Percentiles rank a stretch among this genome's conserved stretches.
These are phyloP conservation scores for Lactifluus echinatus DNA, from an alignment of 768 basidiomycete species.

Conservation along the genomic window DNA sequence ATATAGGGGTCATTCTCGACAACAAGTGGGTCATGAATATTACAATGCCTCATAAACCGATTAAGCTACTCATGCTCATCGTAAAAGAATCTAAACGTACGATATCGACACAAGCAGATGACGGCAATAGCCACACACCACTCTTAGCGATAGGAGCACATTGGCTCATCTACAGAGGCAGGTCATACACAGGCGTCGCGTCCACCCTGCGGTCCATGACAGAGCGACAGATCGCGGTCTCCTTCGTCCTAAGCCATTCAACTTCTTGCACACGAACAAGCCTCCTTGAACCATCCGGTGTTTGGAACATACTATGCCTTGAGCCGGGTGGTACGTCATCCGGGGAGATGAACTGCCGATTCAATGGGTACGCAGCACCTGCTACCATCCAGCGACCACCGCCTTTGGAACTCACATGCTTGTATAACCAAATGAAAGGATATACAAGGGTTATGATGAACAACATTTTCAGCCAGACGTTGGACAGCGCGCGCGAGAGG, in stretches of 20 bases:
- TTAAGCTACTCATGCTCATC: no score
- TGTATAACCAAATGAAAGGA: slow-evolving; percentile 72
- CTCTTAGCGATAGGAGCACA: no score
- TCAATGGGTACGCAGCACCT: slow-evolving; percentile 66
- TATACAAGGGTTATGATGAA: slow-evolving; percentile 60
- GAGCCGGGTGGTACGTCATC: neutral
- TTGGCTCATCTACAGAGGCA: no score
- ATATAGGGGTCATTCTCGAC: no score
- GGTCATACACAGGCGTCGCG: slow-evolving; percentile 5
- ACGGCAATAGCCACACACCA: no score
- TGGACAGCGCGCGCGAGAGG: slow-evolving; percentile 58
- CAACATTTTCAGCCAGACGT: slow-evolving; percentile 59
- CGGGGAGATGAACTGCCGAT: slow-evolving; percentile 28
- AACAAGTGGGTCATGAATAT: no score
- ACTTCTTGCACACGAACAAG: slow-evolving; percentile 56
- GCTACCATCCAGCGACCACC: slow-evolving; percentile 70
- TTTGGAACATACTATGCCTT: slow-evolving; percentile 22
- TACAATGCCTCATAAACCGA: no score
- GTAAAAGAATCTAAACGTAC: no score
- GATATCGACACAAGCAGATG: no score
- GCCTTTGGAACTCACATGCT: slow-evolving; percentile 52
- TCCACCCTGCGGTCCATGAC: no score
- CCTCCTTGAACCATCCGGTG: slow-evolving; percentile 28
- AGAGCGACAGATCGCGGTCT: slow-evolving; percentile 51
- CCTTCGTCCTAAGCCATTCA: slow-evolving; percentile 74